Evolutionary conservation across 2,329 filamentous ascomycete genomes (phyloP).

Genomic region (Helotiales sp.): DNA sequence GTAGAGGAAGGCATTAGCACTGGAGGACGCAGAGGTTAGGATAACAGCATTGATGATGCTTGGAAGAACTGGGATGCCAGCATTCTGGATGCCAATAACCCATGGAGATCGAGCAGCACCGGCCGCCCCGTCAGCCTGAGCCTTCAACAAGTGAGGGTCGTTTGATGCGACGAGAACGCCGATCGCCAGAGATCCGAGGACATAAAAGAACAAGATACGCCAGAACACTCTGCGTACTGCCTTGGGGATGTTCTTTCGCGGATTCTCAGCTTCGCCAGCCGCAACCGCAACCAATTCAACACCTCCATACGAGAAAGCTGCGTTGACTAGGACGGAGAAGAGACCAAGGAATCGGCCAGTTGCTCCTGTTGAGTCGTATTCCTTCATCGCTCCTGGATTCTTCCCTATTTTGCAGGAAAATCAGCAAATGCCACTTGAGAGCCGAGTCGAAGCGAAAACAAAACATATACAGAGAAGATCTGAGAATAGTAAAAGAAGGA

Average conservation of each 20-base stretch:
- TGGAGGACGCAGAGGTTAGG: constrained; percentile 61
- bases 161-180: constrained; percentile 75
- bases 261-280: constrained; percentile 74
- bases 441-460: not conserved
- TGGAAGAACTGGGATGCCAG: constrained; percentile 66
- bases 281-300: constrained; percentile 50
- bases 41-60: constrained; percentile 77
- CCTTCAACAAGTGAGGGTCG: constrained; percentile 66
- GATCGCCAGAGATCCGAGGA: constrained; percentile 72
- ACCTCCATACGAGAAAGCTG: constrained; percentile 55
- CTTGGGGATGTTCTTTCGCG: constrained; percentile 69
- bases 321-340: constrained; percentile 55
- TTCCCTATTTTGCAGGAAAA: constrained; percentile 42
- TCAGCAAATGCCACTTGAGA: not conserved
- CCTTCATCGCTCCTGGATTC: constrained; percentile 71
- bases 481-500: not conserved
- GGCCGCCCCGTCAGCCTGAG: constrained; percentile 61
- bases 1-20: constrained; percentile 41
- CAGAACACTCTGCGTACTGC: constrained; percentile 83
- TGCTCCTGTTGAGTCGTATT: constrained; percentile 64
- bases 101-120: constrained; percentile 73
- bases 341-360: constrained; percentile 75
- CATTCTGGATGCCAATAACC: constrained; percentile 70
- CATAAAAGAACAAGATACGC: constrained; percentile 75
- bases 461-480: not conserved